These are phyloP conservation scores for Cochlearia excelsa DNA, from an alignment of 345 rosid genomes.

Conservation along the genomic window DNA sequence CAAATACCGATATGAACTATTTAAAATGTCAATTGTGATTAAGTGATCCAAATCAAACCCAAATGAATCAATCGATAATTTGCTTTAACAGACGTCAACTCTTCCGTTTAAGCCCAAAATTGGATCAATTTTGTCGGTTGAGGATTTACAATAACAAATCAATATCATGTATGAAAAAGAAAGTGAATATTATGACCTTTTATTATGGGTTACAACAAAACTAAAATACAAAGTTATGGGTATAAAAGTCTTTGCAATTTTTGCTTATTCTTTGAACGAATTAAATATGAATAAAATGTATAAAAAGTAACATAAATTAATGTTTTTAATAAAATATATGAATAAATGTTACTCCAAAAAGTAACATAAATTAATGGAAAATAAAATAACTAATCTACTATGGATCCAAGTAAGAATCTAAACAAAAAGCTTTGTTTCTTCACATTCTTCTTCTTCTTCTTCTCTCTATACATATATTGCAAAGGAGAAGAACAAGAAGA, in stretches of 20 bases:
- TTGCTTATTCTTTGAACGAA: slow-evolving; percentile 5
- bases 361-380: not conserved
- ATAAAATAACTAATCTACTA: slow-evolving; percentile 21
- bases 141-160: no score
- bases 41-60: no score
- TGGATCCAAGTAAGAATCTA: slow-evolving; percentile 31
- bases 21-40: no score
- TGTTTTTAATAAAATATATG: no score
- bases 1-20: no score
- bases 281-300: no score
- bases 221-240: slow-evolving; percentile 2
- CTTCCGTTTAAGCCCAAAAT: no score
- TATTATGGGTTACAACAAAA: slow-evolving; percentile 16
- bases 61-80: no score
- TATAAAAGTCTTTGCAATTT: slow-evolving; percentile 1
- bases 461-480: slow-evolving; percentile 20
- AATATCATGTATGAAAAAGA: no score
- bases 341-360: no score
- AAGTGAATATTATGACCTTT: slow-evolving; percentile 1
- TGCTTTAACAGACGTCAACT: no score
- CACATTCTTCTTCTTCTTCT: slow-evolving; percentile 16
- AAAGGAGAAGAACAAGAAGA: slow-evolving; percentile 30
- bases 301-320: not conserved
- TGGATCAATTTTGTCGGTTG: no score
- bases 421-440: slow-evolving; percentile 27